Conservation (phyloP, 1,284 basidiomycete genomes). For the Trichosporon ovoides region DNA sequence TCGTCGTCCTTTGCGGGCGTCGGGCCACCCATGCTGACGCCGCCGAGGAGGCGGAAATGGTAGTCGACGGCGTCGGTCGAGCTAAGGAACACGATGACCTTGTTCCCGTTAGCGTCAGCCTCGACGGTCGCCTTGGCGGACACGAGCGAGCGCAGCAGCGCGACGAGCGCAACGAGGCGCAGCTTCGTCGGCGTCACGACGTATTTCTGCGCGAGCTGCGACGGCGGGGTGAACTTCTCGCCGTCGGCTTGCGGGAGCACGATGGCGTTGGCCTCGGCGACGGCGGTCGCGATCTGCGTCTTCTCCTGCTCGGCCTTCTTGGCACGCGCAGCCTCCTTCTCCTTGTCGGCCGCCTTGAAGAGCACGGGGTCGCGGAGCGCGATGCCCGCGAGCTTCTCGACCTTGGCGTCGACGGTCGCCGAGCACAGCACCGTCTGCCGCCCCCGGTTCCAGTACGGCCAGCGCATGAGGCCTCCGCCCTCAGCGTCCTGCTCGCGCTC, state of each 20-base stretch:
- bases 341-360: conserved; percentile 35
- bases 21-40: conserved; percentile 62
- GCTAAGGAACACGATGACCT: conserved; percentile 89
- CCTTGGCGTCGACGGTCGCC: conserved; percentile 90
- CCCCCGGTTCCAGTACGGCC: conserved; percentile 64
- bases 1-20: conserved; percentile 37
- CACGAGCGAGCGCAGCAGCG: conserved; percentile 72
- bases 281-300: conserved; percentile 18
- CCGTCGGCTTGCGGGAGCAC: conserved; percentile 25
- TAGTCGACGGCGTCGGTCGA: conserved; percentile 98
- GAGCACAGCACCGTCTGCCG: conserved; percentile 88
- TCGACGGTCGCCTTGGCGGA: conserved; percentile 40
- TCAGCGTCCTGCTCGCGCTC: conserved; percentile 59
- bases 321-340: conserved; percentile 14
- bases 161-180: conserved; percentile 82
- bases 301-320: conserved; percentile 16
- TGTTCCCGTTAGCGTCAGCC: conserved; percentile 38
- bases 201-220: conserved; percentile 91
- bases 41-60: conserved; percentile 83
- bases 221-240: conserved; percentile 80
- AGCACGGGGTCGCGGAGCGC: conserved; percentile 58
- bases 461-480: conserved; percentile 51
- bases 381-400: conserved; percentile 84
- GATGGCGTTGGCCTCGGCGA: conserved; percentile 19
- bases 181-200: conserved; percentile 89